Base-by-base conservation (phyloP, 2,329 filamentous ascomycete genomes). In the Exophiala phaeomuriformis region DNA sequence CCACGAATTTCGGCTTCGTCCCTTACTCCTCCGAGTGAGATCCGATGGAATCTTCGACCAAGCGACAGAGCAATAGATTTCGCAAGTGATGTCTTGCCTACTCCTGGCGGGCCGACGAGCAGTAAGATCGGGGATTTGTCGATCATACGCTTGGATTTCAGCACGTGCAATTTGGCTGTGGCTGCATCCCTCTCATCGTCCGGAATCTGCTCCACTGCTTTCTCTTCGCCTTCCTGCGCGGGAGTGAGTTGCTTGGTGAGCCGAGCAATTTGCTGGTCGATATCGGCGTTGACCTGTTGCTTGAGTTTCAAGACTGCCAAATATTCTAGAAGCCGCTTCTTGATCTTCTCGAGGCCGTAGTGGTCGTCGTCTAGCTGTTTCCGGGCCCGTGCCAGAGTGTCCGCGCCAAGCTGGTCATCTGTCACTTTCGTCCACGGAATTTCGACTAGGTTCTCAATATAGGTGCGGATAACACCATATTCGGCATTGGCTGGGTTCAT, bases 1-100 rank as follows among this genome's bases (percentile, higher is more conserved):
- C 93, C 93, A 55, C 93, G 82, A 56, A 98, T 97, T 72, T 98
- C 93, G 10, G 93, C 93, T 69, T 98, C 93, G 65, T 98, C 93
- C 51, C 93, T 80, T 2, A 98, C 91, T 63, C 93, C 93, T 56
- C 93, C 93, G 3, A 98, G 83, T 2, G 93, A 97, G 64, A 98
- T 96, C 43, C 93, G 84, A 70, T 98, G 91, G 69, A 98, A 98
- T 69, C 96, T 95, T 59, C 93, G 84, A 10, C 91, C 91, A 7
- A 98, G 78, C 1, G 93, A 90, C 10, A 88, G 88, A 1, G 93
- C 93, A 28, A 98, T 85, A 1, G 91, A 97, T 64, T 90, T 89
- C 31, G 93, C 93, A 43, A 98, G 77, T 64, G 89, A 95, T 0
- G 93, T 98, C 77, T 98, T 98, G 60, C 93, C 93, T 2, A 91